These are phyloP conservation scores for Saccharomyces uvarum DNA, from an alignment of 1,139 yeast species.

Conservation along the genomic window DNA sequence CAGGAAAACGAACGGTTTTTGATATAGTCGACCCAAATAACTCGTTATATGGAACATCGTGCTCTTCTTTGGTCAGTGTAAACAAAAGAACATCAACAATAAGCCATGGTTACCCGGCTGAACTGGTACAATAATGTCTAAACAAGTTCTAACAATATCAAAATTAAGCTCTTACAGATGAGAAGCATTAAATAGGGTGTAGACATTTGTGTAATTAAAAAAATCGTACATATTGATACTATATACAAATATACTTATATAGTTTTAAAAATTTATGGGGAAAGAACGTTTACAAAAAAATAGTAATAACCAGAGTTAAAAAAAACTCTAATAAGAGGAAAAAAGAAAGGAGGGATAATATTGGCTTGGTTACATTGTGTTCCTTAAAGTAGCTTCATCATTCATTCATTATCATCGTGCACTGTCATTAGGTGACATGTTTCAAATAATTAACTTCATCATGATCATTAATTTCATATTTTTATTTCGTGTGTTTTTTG, in stretches of 20 bases:
- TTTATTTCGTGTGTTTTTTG: not conserved
- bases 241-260: not conserved
- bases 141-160: too few relatives aligned
- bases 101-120: not conserved
- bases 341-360: not conserved
- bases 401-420: conserved; percentile 1
- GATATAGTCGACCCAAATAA: not conserved
- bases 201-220: not conserved
- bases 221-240: not conserved
- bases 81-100: not conserved
- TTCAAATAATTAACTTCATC: not conserved
- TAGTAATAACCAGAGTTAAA: not conserved
- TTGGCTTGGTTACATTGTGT: conserved; percentile 1
- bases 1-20: not conserved
- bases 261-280: not conserved
- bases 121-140: not conserved
- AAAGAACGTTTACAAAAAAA: not conserved
- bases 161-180: not conserved
- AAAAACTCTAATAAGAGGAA: not conserved
- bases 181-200: not conserved
- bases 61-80: not conserved
- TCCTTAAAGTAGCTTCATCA: not conserved
- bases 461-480: not conserved
- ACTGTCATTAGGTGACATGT: not conserved
- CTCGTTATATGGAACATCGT: not conserved